A percentile compares a stretch with the other conserved stretches of the same genome.
Evolutionary conservation across 2,329 filamentous ascomycete species (phyloP).

Genomic region (Clarireedia paspali): DNA sequence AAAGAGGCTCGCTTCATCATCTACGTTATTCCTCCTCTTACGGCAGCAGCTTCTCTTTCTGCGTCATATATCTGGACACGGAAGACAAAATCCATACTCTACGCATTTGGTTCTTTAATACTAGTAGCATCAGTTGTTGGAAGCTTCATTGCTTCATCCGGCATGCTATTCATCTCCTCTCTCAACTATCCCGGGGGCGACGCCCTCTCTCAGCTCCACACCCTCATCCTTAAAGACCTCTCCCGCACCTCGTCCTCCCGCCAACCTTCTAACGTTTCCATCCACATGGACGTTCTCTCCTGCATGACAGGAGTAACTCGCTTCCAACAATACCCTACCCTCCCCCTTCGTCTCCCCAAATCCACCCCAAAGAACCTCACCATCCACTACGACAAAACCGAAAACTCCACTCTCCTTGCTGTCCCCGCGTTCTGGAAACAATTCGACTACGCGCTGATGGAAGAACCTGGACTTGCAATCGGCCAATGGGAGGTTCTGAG

Average conservation of each 20-base stretch:
- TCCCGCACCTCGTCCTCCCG: conserved; percentile 15
- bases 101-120: conserved; percentile 44
- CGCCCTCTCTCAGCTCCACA: conserved; percentile 54
- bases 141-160: conserved; percentile 52
- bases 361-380: not conserved
- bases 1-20: conserved; percentile 96
- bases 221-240: conserved; percentile 25
- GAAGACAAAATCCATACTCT: conserved; percentile 51
- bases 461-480: conserved; percentile 40
- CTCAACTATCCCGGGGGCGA: conserved; percentile 92
- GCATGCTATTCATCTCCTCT: conserved; percentile 69
- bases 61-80: conserved; percentile 64
- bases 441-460: conserved; percentile 56
- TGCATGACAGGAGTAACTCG: conserved; percentile 67
- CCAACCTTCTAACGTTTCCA: conserved; percentile 29
- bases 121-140: conserved; percentile 53
- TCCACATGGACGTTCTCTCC: conserved; percentile 58
- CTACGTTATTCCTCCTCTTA: conserved; percentile 76
- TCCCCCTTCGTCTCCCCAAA: not conserved
- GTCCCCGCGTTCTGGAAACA: conserved; percentile 50
- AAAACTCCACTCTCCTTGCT: conserved; percentile 38
- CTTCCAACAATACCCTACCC: conserved; percentile 40
- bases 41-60: conserved; percentile 65
- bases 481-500: conserved; percentile 51
- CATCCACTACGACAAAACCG: conserved; percentile 53